Conservation (phyloP, 345 rosid species). For the Aethionema arabicum region DNA sequence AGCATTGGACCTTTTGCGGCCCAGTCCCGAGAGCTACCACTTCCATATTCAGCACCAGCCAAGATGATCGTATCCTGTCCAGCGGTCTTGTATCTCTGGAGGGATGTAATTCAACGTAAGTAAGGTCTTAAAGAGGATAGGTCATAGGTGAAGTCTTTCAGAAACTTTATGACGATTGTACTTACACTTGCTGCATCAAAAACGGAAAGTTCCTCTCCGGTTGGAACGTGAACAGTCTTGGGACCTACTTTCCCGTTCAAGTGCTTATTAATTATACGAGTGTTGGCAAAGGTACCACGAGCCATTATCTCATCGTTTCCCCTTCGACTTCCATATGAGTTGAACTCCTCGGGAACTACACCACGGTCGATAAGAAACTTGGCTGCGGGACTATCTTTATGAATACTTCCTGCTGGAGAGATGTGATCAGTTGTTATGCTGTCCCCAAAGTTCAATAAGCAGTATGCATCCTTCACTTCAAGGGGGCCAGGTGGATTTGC, state of each 20-base stretch:
- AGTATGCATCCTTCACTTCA: constrained; percentile 79
- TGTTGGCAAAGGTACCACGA: constrained; percentile 87
- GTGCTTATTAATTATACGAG: constrained; percentile 74
- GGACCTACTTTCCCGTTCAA: constrained; percentile 86
- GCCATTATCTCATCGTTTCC: constrained; percentile 86
- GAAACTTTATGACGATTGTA: constrained; percentile 1
- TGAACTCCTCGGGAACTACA: constrained; percentile 59
- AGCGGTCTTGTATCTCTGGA: constrained; percentile 62
- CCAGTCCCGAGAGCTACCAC: constrained; percentile 90
- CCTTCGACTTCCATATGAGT: constrained; percentile 82
- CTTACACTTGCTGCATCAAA: constrained; percentile 82
- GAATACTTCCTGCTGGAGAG: constrained; percentile 87
- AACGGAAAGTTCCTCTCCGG: constrained; percentile 69
- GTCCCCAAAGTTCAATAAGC: constrained; percentile 78
- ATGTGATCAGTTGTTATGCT: constrained; percentile 87
- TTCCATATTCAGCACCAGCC: constrained; percentile 90
- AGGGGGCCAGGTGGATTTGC: constrained; percentile 69
- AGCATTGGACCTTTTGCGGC: constrained; percentile 93
- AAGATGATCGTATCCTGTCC: constrained; percentile 69
- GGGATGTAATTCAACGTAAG: constrained; percentile 1
- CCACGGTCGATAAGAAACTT: constrained; percentile 66
- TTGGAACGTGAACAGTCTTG: constrained; percentile 70
- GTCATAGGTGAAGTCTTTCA: not conserved
- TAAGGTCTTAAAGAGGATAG: not conserved
- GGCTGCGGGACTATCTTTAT: constrained; percentile 78